These are phyloP conservation scores for Nemania bipapillata DNA, from an alignment of 2,329 filamentous ascomycete species.

Conservation along the genomic window DNA sequence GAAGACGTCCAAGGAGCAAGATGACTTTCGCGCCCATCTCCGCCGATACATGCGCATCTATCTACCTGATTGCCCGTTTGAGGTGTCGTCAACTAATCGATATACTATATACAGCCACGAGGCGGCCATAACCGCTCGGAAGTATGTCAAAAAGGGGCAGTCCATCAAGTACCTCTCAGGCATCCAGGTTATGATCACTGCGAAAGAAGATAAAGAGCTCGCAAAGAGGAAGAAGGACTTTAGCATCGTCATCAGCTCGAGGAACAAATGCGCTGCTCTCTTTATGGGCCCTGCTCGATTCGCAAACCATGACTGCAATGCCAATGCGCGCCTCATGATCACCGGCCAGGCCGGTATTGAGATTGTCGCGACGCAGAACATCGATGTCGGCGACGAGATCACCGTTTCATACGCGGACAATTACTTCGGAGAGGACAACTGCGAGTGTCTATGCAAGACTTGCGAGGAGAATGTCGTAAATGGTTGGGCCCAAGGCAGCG, in stretches of 20 bases:
- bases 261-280: conserved; percentile 88
- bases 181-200: conserved; percentile 90
- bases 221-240: conserved; percentile 89
- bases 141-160: conserved; percentile 81
- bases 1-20: conserved; percentile 79
- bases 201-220: conserved; percentile 86
- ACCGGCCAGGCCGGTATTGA: conserved; percentile 88
- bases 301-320: conserved; percentile 95
- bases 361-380: conserved; percentile 84
- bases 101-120: conserved; percentile 93
- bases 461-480: conserved; percentile 82
- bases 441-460: conserved; percentile 89
- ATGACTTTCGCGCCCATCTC: conserved; percentile 86
- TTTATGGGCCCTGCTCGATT: conserved; percentile 96
- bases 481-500: conserved; percentile 77
- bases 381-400: conserved; percentile 89
- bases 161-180: conserved; percentile 90
- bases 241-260: conserved; percentile 92
- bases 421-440: conserved; percentile 95
- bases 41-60: conserved; percentile 94
- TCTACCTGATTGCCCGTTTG: conserved; percentile 91
- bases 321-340: conserved; percentile 88
- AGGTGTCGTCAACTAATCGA: conserved; percentile 89
- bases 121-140: conserved; percentile 84
- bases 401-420: conserved; percentile 95